Evolutionary conservation across 2,329 filamentous ascomycete genomes (phyloP), one percentile per base, ranked within the genome.

Genomic region (Stachybotrys echinatus): DNA sequence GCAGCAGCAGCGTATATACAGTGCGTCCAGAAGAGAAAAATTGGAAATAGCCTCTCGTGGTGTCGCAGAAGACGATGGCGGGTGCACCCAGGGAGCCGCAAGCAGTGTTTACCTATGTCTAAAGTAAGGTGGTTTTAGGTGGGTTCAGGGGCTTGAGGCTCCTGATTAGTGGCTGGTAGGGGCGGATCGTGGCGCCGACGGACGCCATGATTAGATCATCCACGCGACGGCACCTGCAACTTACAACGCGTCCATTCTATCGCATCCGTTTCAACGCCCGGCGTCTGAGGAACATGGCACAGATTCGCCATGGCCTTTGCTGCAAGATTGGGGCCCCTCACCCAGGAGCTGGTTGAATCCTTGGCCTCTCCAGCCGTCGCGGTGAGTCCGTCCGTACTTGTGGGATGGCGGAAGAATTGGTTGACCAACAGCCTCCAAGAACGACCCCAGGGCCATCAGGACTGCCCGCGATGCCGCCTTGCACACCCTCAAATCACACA

Each of bases 301-400:
- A 40, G 45, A 47, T 43, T 56, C 59, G 55, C 14, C 37, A 95
- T 95, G 88, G 81, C 88, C 34, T 84, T 88, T 66, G 76, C 84
- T 58, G 81, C 84, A 55, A 79, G 75, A 62, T 69, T 92, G 50
- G 78, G 76, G 45, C 73, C 76, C 50, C 74, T 92, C 58, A 83
- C 81, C 2, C 86, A 88, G 54, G 83, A 90, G 62, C 79, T 96
- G 27, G 77, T 95, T 53, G 75, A 79, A 39, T 74, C 79, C 40
- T 72, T 91, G 52, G 77, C 10, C 27, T 34, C 14, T 14, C 27
- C 27, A 14, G 27, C 27, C 10, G 27, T 14, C 14, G 14, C 10
- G 14, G 27, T 34, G 14, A 3, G 27, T 34, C 14, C 10, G 10
- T 3, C 27, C n/a, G n/a, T 34, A 10, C 27, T 34, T 5, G 27